Conservation (phyloP, 306 rosid genomes). For the Quercus cerris region DNA sequence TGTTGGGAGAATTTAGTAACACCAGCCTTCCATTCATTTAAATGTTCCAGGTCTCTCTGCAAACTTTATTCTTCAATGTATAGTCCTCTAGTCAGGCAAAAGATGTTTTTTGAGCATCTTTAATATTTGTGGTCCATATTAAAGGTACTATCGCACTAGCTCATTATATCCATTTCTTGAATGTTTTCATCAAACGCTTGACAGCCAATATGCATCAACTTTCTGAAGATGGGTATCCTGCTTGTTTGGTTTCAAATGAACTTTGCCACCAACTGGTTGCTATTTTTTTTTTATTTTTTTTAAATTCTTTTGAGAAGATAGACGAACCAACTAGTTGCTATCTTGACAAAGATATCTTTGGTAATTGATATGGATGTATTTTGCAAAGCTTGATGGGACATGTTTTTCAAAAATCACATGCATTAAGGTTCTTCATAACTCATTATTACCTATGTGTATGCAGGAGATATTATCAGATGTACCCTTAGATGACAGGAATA, state of each 20-base stretch:
- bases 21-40: neutral
- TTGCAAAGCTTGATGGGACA: neutral
- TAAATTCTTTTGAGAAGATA: no score
- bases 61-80: neutral
- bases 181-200: neutral
- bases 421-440: constrained; percentile 10
- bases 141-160: neutral
- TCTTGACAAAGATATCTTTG: no score
- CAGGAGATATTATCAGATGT: constrained; percentile 85
- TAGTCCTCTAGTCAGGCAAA: neutral
- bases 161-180: neutral
- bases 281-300: neutral
- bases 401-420: neutral
- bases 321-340: neutral
- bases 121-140: neutral
- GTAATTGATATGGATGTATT: no score
- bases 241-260: neutral
- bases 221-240: neutral
- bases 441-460: constrained; percentile 22
- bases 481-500: constrained; percentile 63
- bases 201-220: neutral
- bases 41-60: neutral
- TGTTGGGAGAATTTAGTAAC: no score
- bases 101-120: no score
- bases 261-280: neutral